Evolutionary conservation across 306 rosid genomes (phyloP).

Genomic region (Cucurbita ficifolia): DNA sequence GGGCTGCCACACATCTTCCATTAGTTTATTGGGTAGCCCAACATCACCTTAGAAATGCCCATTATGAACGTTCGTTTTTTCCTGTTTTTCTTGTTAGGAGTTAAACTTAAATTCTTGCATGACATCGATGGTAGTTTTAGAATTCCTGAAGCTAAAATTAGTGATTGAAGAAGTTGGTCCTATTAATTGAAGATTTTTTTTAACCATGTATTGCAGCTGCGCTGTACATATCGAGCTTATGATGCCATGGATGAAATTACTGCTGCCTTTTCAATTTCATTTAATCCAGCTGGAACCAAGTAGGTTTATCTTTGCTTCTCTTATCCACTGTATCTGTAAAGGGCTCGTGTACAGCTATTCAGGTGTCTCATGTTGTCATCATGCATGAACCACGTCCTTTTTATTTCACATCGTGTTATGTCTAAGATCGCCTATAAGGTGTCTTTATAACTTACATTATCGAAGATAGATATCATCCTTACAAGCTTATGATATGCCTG

Average conservation of each 20-base stretch:
- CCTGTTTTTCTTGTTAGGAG: neutral
- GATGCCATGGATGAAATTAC: conserved; percentile 94
- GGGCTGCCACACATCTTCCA: neutral
- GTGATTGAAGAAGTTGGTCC: neutral
- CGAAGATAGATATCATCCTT: neutral
- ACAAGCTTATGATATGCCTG: neutral
- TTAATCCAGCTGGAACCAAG: conserved; percentile 84
- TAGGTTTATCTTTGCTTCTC: conserved; percentile 18
- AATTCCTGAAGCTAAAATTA: neutral
- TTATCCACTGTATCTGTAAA: neutral
- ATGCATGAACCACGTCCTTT: too few relatives aligned
- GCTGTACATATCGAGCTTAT: conserved; percentile 91
- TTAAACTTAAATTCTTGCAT: neutral
- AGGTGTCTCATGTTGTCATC: too few relatives aligned
- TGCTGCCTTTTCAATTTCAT: conserved; percentile 81
- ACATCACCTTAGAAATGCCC: neutral
- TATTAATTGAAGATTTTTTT: neutral
- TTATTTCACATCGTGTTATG: too few relatives aligned
- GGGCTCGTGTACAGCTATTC: too few relatives aligned
- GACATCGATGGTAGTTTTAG: neutral
- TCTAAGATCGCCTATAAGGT: too few relatives aligned
- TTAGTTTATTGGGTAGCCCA: neutral
- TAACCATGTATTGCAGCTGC: conserved; percentile 47
- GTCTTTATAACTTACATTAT: too few relatives aligned
- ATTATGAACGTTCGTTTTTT: neutral